These are phyloP conservation scores for Coemansia sp. DNA, from an alignment of 192 early-diverging fungal species.

Conservation along the genomic window DNA sequence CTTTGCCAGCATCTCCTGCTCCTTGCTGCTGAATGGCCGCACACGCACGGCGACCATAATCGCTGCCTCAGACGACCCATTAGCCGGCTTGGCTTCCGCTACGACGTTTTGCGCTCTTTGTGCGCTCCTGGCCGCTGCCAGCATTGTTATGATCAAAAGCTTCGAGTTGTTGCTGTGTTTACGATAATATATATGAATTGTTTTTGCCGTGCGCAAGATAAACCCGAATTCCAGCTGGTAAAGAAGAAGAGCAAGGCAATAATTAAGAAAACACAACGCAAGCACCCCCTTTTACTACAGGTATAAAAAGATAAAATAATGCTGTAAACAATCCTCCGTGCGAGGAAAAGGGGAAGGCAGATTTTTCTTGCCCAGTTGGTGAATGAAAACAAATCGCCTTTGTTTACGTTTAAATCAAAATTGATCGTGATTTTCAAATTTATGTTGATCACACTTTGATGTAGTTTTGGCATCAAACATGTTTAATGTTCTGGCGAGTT, in stretches of 20 bases:
- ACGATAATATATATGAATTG: background rate
- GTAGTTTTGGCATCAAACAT: no score
- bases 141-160: background rate
- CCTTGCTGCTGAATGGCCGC: conserved; percentile 60
- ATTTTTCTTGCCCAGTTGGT: background rate
- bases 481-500: no score
- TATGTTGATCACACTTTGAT: no score
- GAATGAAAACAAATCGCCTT: background rate
- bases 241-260: no score
- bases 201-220: background rate
- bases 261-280: no score
- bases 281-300: no score
- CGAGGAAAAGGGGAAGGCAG: background rate
- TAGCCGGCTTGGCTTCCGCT: background rate
- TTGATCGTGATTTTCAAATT: background rate
- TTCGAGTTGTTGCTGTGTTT: background rate
- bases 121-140: conserved; percentile 9
- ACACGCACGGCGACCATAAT: conserved; percentile 59
- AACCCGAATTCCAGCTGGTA: background rate
- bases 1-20: conserved; percentile 47
- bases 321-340: background rate
- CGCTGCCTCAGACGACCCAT: conserved; percentile 30
- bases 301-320: background rate
- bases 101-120: conserved; percentile 1
- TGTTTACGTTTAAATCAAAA: background rate